Conservation (phyloP, 176 grass and related monocot species). For the Oryza rufipogon region DNA sequence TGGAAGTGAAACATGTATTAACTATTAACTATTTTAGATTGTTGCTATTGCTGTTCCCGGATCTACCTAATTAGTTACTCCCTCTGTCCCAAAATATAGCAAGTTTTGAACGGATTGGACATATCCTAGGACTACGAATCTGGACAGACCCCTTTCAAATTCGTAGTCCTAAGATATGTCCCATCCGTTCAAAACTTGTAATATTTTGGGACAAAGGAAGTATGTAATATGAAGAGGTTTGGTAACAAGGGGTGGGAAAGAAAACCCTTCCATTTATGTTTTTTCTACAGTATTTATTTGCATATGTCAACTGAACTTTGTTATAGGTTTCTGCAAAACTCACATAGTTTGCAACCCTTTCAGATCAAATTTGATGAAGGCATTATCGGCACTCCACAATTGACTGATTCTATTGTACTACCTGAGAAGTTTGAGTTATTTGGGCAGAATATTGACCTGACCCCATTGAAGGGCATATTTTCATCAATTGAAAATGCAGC, state of each 20-base stretch:
- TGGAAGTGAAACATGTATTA: background rate
- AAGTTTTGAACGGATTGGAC: too few relatives aligned
- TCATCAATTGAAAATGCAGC: conserved; percentile 79
- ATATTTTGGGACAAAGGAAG: too few relatives aligned
- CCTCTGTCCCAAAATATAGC: too few relatives aligned
- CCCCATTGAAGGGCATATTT: conserved; percentile 75
- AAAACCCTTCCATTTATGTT: background rate
- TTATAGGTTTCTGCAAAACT: background rate
- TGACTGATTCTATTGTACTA: conserved; percentile 77
- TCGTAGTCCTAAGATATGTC: too few relatives aligned
- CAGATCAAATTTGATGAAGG: conserved; percentile 98
- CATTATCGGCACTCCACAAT: conserved; percentile 81
- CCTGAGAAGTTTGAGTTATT: conserved; percentile 84
- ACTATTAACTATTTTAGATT: background rate
- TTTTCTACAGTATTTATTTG: background rate
- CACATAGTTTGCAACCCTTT: background rate
- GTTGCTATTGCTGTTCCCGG: background rate
- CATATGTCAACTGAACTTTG: background rate
- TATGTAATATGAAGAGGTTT: background rate
- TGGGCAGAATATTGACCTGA: conserved; percentile 83
- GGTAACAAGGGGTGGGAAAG: background rate
- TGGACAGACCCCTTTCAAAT: too few relatives aligned
- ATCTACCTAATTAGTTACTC: background rate
- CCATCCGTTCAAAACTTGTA: too few relatives aligned
- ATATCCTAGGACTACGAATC: too few relatives aligned